Evolutionary conservation across 768 basidiomycete genomes (phyloP).

Genomic region (Hypholoma sublateritium): DNA sequence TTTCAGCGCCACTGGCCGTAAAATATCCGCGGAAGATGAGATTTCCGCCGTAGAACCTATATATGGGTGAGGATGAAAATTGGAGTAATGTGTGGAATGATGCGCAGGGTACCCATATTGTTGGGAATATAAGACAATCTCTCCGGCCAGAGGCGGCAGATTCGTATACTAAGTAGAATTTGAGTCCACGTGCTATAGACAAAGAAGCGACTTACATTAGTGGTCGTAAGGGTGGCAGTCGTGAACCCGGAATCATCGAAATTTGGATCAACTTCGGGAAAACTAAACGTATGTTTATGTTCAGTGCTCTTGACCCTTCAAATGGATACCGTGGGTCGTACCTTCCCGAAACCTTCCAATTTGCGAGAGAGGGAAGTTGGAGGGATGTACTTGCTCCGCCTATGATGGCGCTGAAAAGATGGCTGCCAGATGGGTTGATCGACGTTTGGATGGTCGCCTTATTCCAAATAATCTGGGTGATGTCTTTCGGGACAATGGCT

Average conservation of each 20-base stretch:
- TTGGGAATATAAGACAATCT: constrained; percentile 47
- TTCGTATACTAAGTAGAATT: constrained; percentile 41
- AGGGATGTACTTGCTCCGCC: constrained; percentile 13
- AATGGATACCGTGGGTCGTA: constrained; percentile 9
- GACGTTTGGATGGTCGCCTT: constrained; percentile 22
- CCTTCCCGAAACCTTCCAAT: constrained; percentile 52
- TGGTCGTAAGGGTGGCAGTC: constrained; percentile 40
- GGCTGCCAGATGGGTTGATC: constrained; percentile 23
- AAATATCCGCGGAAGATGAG: constrained; percentile 56
- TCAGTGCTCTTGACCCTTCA: too few relatives aligned
- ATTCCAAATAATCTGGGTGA: constrained; percentile 43
- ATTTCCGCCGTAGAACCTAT: constrained; percentile 52
- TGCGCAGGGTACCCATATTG: constrained; percentile 43
- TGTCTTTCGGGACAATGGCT: constrained; percentile 37
- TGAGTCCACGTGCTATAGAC: neutral
- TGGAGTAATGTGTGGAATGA: neutral
- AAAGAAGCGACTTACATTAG: constrained; percentile 33
- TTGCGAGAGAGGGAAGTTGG: constrained; percentile 31
- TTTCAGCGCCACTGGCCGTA: constrained; percentile 47
- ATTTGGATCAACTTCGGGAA: constrained; percentile 45
- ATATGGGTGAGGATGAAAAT: neutral
- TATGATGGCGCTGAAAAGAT: constrained; percentile 29
- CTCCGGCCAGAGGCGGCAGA: constrained; percentile 42
- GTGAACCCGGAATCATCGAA: constrained; percentile 52
- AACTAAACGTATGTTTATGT: constrained; percentile 23